Evolutionary conservation across 31 red algal species (phyloP).

Genomic region (Porphyra umbilicalis): DNA sequence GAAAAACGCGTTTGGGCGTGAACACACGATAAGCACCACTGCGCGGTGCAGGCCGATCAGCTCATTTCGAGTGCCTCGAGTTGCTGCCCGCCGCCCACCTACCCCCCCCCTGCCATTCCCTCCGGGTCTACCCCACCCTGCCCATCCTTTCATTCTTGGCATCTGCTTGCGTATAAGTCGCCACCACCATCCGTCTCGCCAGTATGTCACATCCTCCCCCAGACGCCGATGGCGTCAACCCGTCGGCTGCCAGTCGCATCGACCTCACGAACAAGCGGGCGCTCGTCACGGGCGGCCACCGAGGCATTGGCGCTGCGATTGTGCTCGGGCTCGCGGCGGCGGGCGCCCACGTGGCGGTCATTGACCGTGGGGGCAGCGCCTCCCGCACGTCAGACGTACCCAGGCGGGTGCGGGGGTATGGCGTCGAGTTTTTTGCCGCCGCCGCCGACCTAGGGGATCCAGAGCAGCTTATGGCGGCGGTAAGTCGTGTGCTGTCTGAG

Average conservation of each 20-base stretch:
- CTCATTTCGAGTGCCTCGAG: too few relatives aligned
- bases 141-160: too few relatives aligned
- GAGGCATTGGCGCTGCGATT: slow-evolving; percentile 69
- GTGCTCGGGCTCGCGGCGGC: slow-evolving; percentile 19
- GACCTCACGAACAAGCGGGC: slow-evolving; percentile 19
- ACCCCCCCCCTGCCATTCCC: too few relatives aligned
- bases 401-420: background rate
- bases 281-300: slow-evolving; percentile 77
- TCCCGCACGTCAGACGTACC: slow-evolving; percentile 14
- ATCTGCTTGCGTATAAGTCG: too few relatives aligned
- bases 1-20: too few relatives aligned
- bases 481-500: slow-evolving; percentile 12
- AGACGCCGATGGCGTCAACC: background rate
- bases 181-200: too few relatives aligned
- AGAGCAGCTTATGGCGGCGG: slow-evolving; percentile 4
- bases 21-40: too few relatives aligned
- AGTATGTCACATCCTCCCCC: background rate
- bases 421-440: slow-evolving; percentile 13
- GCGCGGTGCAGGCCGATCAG: too few relatives aligned
- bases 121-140: too few relatives aligned
- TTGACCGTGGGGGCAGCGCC: slow-evolving; percentile 26
- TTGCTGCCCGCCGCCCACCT: too few relatives aligned
- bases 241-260: background rate
- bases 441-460: slow-evolving; percentile 29
- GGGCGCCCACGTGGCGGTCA: slow-evolving; percentile 58